Percentiles rank a stretch among this genome's conserved stretches.
Evolutionary conservation across 768 basidiomycete genomes (phyloP).

Genomic region (Mrakia gelida): DNA sequence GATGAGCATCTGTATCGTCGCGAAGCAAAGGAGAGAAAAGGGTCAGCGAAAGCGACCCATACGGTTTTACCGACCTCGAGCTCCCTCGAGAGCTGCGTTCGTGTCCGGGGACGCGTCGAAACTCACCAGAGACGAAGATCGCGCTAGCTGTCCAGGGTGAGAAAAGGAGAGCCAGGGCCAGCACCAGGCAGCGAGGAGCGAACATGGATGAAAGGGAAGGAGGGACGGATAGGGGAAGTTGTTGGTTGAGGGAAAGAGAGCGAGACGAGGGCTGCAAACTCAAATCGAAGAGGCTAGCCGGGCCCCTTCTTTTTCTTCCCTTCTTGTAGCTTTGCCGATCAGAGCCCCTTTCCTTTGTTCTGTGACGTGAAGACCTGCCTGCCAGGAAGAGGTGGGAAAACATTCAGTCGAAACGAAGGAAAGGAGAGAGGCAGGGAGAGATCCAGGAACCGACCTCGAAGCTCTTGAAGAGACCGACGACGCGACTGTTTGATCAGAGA

Average conservation of each 20-base stretch:
- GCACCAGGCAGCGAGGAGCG: neutral
- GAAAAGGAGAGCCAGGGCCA: neutral
- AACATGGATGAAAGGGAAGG: neutral
- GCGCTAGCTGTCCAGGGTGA: neutral
- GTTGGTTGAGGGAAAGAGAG: neutral
- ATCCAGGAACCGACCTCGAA: neutral
- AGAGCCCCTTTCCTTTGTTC: neutral
- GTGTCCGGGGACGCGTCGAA: neutral
- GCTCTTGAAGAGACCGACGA: neutral
- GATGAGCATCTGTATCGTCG: neutral
- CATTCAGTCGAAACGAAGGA: neutral
- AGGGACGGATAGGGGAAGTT: neutral
- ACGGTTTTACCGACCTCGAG: too few relatives aligned
- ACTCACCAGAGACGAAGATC: slow-evolving; percentile 8
- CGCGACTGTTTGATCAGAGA: too few relatives aligned
- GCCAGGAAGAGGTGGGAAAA: neutral
- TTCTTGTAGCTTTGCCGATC: too few relatives aligned
- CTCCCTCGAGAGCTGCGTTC: neutral
- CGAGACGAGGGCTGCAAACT: neutral
- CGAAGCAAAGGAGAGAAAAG: neutral
- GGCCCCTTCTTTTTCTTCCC: too few relatives aligned
- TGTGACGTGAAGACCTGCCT: neutral
- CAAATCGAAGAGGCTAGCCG: neutral
- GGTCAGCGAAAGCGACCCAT: neutral
- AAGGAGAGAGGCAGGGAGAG: neutral